phyloP scores from a whole-genome alignment of 768 basidiomycete genomes.

The Hygrophorus russula region DNA sequence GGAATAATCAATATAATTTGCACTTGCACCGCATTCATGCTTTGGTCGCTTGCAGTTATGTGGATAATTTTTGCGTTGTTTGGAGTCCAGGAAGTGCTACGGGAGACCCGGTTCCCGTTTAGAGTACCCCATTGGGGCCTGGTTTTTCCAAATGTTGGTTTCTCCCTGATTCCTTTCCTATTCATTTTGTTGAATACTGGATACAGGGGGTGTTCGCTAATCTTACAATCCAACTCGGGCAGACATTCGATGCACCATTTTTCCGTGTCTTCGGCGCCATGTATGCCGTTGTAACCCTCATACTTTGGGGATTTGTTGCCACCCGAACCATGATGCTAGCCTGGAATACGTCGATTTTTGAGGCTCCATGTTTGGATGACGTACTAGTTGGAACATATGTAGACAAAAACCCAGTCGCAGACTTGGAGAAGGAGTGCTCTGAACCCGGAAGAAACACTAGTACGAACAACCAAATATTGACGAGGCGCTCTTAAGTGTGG shows the following conservation, averaged over 20 bases:
- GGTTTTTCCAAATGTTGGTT: constrained; percentile 37
- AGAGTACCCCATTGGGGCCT: constrained; percentile 42
- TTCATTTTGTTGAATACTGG: too few relatives aligned
- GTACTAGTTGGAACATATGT: not conserved
- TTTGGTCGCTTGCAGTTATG: constrained; percentile 46
- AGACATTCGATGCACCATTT: constrained; percentile 35
- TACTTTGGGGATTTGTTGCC: constrained; percentile 30
- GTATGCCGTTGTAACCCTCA: constrained; percentile 31
- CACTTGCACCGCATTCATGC: constrained; percentile 32
- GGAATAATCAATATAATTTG: constrained; percentile 31
- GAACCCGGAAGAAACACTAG: too few relatives aligned
- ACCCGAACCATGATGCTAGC: constrained; percentile 32
- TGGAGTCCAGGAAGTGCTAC: constrained; percentile 24
- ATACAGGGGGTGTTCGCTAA: constrained; percentile 29
- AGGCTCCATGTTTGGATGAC: constrained; percentile 28
- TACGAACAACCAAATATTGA: too few relatives aligned
- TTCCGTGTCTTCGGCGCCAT: constrained; percentile 43
- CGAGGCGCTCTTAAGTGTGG: too few relatives aligned
- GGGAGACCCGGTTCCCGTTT: constrained; percentile 27
- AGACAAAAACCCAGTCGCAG: too few relatives aligned
- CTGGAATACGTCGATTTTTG: constrained; percentile 36
- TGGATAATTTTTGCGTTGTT: constrained; percentile 36
- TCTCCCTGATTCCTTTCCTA: too few relatives aligned
- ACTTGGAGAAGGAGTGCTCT: too few relatives aligned
- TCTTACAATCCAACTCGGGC: constrained; percentile 36